phyloP scores from a whole-genome alignment of 2,329 filamentous ascomycete species.

The Aspergillus alliaceus region DNA sequence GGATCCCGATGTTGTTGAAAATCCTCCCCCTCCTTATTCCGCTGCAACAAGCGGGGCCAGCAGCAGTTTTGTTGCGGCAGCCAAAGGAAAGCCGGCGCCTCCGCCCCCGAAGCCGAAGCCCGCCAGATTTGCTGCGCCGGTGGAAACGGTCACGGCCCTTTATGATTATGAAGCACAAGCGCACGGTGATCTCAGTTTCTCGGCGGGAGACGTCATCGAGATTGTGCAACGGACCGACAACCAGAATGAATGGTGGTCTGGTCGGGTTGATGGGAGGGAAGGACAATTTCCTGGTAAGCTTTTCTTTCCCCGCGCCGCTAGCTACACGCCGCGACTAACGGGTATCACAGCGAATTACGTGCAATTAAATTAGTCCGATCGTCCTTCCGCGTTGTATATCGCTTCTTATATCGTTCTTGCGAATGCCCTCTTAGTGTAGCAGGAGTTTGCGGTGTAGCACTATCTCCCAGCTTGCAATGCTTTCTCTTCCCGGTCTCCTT shows the following conservation, averaged over 20 bases:
- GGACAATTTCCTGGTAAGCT: slow-evolving; percentile 91
- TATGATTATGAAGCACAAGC: slow-evolving; percentile 97
- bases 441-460: slow-evolving; percentile 4
- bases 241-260: slow-evolving; percentile 96
- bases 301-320: neutral
- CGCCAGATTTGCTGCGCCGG: slow-evolving; percentile 66
- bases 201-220: slow-evolving; percentile 84
- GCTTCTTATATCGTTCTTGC: slow-evolving; percentile 8
- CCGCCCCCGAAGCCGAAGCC: slow-evolving; percentile 83
- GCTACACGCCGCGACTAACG: slow-evolving; percentile 9
- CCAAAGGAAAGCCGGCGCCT: slow-evolving; percentile 67
- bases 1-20: slow-evolving; percentile 50
- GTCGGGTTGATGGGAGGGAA: slow-evolving; percentile 72
- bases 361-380: slow-evolving; percentile 29
- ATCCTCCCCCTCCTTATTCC: slow-evolving; percentile 72
- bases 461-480: neutral
- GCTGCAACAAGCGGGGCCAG: slow-evolving; percentile 39
- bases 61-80: slow-evolving; percentile 50
- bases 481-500: neutral
- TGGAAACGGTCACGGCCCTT: slow-evolving; percentile 82
- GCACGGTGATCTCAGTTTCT: slow-evolving; percentile 89
- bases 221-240: slow-evolving; percentile 81
- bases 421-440: slow-evolving; percentile 4
- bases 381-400: slow-evolving; percentile 8
- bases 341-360: slow-evolving; percentile 38